These are phyloP conservation scores for Angomonas desouzai DNA, from an alignment of 208 protist species.

Conservation along the genomic window DNA sequence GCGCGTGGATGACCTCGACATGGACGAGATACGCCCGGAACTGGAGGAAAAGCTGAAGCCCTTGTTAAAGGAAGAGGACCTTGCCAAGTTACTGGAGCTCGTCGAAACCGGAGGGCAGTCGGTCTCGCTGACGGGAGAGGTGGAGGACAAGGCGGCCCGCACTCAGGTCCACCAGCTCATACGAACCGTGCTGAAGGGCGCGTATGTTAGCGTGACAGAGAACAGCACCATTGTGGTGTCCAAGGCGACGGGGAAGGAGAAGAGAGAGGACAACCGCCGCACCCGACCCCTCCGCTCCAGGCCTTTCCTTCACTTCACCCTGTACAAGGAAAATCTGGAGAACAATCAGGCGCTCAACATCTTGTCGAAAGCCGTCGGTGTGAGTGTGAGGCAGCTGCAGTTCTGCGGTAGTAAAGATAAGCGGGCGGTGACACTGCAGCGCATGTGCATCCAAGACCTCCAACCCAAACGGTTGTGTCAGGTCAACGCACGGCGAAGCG, in stretches of 20 bases:
- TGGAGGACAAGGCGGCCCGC: conserved; percentile 55
- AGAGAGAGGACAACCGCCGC: conserved; percentile 57
- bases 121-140: conserved; percentile 30
- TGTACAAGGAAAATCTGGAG: conserved; percentile 95
- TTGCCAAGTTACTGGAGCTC: conserved; percentile 30
- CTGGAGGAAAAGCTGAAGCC: conserved; percentile 4
- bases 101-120: conserved; percentile 22
- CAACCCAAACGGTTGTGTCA: conserved; percentile 39
- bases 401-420: conserved; percentile 96
- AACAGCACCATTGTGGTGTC: conserved; percentile 45
- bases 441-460: conserved; percentile 73
- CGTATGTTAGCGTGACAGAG: conserved; percentile 69
- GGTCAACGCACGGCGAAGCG: conserved; percentile 64
- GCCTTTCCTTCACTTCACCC: conserved; percentile 85
- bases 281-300: conserved; percentile 32
- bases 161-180: conserved; percentile 58
- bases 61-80: conserved; percentile 34
- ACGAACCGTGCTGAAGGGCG: conserved; percentile 40
- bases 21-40: not conserved
- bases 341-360: conserved; percentile 68
- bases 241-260: conserved; percentile 52
- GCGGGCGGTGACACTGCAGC: conserved; percentile 92
- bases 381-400: conserved; percentile 65
- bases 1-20: not conserved
- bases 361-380: conserved; percentile 55